These are phyloP conservation scores for Suhomyces terraborum DNA, from an alignment of 1,139 yeast species.

Conservation along the genomic window DNA sequence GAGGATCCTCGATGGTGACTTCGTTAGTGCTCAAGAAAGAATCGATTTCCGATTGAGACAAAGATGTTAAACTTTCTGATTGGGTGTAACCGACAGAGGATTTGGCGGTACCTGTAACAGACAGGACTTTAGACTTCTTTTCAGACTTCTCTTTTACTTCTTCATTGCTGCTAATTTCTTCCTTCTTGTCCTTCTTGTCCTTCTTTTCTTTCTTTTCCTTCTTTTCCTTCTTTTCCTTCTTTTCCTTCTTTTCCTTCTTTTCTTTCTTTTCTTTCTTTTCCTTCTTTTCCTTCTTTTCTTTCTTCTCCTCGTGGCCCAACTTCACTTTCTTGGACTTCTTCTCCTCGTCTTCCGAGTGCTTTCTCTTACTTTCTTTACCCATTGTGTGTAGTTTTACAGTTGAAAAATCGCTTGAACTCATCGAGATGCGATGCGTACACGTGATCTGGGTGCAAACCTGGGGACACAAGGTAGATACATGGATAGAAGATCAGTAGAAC, in stretches of 20 bases:
- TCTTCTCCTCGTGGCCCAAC: slow-evolving; percentile 23
- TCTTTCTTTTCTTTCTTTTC: slow-evolving; percentile 50
- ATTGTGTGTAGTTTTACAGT: slow-evolving; percentile 16
- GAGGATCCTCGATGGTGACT: slow-evolving; percentile 77
- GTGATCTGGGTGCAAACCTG: slow-evolving; percentile 11
- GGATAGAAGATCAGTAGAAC: not conserved
- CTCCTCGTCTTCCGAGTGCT: slow-evolving; percentile 36
- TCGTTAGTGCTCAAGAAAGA: slow-evolving; percentile 69
- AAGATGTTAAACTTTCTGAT: slow-evolving; percentile 28
- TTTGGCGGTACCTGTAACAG: slow-evolving; percentile 17
- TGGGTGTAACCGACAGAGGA: slow-evolving; percentile 30
- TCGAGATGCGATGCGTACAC: slow-evolving; percentile 16
- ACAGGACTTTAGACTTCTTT: slow-evolving; percentile 12
- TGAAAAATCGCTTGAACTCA: slow-evolving; percentile 14
- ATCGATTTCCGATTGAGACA: slow-evolving; percentile 59
- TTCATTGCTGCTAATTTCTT: slow-evolving; percentile 18
- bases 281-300: slow-evolving; percentile 45
- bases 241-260: slow-evolving; percentile 47
- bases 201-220: slow-evolving; percentile 31
- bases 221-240: slow-evolving; percentile 41
- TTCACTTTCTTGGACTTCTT: slow-evolving; percentile 48
- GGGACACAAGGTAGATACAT: not conserved
- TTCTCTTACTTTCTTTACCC: slow-evolving; percentile 47
- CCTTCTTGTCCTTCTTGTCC: slow-evolving; percentile 16
- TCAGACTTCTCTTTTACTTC: slow-evolving; percentile 16